A percentile compares a stretch with the other conserved stretches of the same genome.
These are phyloP conservation scores for Andrographis paniculata DNA, from an alignment of 305 asterid species.

Conservation along the genomic window DNA sequence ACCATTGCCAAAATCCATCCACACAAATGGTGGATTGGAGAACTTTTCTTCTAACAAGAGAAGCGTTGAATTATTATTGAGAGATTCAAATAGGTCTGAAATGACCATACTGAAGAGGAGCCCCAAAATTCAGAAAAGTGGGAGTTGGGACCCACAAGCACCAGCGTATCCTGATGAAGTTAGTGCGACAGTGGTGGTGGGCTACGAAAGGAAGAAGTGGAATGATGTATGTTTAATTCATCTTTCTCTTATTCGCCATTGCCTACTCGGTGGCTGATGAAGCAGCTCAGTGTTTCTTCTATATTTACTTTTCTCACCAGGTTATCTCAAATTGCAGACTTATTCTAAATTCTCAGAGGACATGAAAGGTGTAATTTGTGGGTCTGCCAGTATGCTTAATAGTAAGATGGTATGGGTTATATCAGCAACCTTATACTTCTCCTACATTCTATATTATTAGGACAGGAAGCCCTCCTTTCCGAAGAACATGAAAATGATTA, in stretches of 20 bases:
- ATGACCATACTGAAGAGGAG: conserved; percentile 35
- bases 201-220: conserved; percentile 45
- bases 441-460: not conserved
- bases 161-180: conserved; percentile 26
- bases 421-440: conserved; percentile 16
- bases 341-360: conserved; percentile 49
- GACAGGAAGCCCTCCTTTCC: too few relatives aligned
- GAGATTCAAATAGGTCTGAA: conserved; percentile 34
- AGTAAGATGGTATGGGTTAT: conserved; percentile 45
- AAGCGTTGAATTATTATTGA: conserved; percentile 31
- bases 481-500: not conserved
- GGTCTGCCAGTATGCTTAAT: conserved; percentile 36
- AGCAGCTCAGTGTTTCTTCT: too few relatives aligned
- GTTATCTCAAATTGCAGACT: conserved; percentile 50
- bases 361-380: conserved; percentile 36
- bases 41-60: conserved; percentile 45
- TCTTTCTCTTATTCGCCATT: too few relatives aligned
- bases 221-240: conserved; percentile 47
- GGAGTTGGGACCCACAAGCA: conserved; percentile 25
- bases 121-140: conserved; percentile 53
- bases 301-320: conserved; percentile 19
- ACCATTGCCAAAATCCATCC: conserved; percentile 33
- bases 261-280: too few relatives aligned
- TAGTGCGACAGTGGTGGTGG: conserved; percentile 23
- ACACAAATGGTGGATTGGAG: conserved; percentile 27